These are phyloP conservation scores for Cystofilobasidium bisporidii DNA, from an alignment of 768 basidiomycete genomes.

Conservation along the genomic window DNA sequence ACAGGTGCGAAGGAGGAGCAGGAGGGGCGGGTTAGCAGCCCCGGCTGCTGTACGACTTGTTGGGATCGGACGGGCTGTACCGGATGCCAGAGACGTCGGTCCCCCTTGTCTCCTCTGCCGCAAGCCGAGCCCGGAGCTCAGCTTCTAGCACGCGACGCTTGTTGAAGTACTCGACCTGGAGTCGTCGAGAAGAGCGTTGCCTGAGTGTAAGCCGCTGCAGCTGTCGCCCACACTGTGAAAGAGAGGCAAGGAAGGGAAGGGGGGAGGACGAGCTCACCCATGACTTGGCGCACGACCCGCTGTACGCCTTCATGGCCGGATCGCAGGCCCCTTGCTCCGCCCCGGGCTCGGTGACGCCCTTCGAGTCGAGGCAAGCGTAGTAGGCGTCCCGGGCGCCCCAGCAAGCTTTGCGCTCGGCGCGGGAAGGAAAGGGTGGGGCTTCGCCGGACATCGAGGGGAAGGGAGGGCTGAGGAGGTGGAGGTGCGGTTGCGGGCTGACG, in stretches of 20 bases:
- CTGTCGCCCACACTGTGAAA: no score
- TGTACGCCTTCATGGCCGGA: not conserved
- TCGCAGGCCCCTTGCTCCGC: not conserved
- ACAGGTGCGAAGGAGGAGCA: not conserved
- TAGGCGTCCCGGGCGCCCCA: not conserved
- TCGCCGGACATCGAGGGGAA: not conserved
- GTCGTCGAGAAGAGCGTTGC: not conserved
- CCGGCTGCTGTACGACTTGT: not conserved
- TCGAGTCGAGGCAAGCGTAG: not conserved
- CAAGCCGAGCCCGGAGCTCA: not conserved
- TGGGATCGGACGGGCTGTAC: not conserved
- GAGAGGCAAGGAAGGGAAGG: not conserved
- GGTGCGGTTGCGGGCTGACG: not conserved
- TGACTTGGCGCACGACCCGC: not conserved
- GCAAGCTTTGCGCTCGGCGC: constrained; percentile 2
- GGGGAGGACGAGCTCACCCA: not conserved
- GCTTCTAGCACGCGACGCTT: constrained; percentile 11
- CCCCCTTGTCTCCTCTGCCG: not conserved
- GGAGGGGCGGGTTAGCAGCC: not conserved
- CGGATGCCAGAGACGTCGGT: constrained; percentile 8
- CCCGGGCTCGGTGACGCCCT: not conserved
- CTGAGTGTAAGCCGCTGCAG: no score
- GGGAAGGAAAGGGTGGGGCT: not conserved
- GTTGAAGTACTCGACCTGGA: constrained; percentile 15
- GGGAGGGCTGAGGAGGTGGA: not conserved